Base-by-base conservation (phyloP, 176 grass and related monocot species). In the Pharus latifolius region DNA sequence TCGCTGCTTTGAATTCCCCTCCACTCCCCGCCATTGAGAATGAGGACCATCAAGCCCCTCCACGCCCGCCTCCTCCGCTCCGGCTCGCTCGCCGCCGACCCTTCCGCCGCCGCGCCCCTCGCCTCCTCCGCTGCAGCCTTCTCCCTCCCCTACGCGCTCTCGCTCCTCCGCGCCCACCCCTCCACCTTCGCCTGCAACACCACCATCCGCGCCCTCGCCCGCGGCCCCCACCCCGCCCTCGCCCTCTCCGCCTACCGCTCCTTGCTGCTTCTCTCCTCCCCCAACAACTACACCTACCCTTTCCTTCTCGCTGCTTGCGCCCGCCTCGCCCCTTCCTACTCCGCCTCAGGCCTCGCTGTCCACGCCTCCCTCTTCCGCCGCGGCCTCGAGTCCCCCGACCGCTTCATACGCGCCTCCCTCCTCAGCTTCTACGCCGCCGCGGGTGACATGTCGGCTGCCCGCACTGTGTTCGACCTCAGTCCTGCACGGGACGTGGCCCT, bases 241-340 rank as follows among this genome's bases (percentile, higher is more conserved):
- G 64, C 80, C 34, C 24, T 83, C 72, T 20, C 56, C 2, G 54
- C 63, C 46, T 83, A 62, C 65, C 64, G 63, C 40, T 64, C 56
- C 80, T 77, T 83, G 65, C 72, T n/a, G n/a, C n/a, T n/a, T n/a
- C n/a, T 83, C 3, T 35, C 38, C n/a, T 28, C 38, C 10, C 80
- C 80, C 47, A 83, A 77, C 46, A 83, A 77, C 37, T 83, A 77
- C 65, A 83, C 65, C 57, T 83, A 77, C 38, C 73, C 81, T 2
- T 68, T 75, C 0, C 73, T 83, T 47, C 65, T 83, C 57, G 48
- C 47, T 16, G 81, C 81, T 65, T 76, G 56, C 73, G 59, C 81
- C 6, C 81, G 73, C 65, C 47, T 76, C 46, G 25, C 54, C 35
- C 24, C 49, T 15, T 4, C 12, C 19, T 10, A 14, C 35, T 4